Evolutionary conservation across 805 yeast genomes (phyloP).

Genomic region (Suhomyces prunicola): DNA sequence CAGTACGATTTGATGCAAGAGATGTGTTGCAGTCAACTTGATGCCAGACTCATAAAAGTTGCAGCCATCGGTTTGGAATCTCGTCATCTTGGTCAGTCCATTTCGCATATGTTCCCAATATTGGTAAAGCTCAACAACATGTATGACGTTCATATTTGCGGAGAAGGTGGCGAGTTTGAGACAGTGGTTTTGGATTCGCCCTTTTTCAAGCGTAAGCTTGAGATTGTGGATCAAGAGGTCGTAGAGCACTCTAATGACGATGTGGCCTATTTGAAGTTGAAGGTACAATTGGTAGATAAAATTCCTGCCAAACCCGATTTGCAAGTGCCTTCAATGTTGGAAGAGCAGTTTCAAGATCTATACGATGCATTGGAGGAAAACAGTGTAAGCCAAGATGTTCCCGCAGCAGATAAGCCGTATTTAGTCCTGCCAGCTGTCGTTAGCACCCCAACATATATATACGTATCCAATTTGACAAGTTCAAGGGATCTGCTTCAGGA

Average conservation of each 20-base stretch:
- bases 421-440: not conserved
- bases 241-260: conserved; percentile 57
- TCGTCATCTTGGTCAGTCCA: conserved; percentile 63
- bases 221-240: conserved; percentile 37
- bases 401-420: not conserved
- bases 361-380: conserved; percentile 13
- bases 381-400: not conserved
- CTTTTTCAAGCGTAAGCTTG: conserved; percentile 58
- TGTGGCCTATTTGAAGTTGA: conserved; percentile 62
- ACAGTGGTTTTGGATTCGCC: conserved; percentile 90
- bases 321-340: conserved; percentile 39
- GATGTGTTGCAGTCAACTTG: conserved; percentile 64
- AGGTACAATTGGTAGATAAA: conserved; percentile 47
- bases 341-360: conserved; percentile 37
- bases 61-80: conserved; percentile 84
- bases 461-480: conserved; percentile 31
- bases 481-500: conserved; percentile 12
- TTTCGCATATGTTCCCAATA: conserved; percentile 59
- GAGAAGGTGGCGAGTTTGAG: conserved; percentile 99
- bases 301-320: not conserved
- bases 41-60: conserved; percentile 86
- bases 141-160: conserved; percentile 91
- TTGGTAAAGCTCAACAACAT: conserved; percentile 53
- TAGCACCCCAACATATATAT: conserved; percentile 17
- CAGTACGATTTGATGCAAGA: conserved; percentile 79